Evolutionary conservation across 106 monocot species (phyloP).

Genomic region (Chionographis japonica): DNA sequence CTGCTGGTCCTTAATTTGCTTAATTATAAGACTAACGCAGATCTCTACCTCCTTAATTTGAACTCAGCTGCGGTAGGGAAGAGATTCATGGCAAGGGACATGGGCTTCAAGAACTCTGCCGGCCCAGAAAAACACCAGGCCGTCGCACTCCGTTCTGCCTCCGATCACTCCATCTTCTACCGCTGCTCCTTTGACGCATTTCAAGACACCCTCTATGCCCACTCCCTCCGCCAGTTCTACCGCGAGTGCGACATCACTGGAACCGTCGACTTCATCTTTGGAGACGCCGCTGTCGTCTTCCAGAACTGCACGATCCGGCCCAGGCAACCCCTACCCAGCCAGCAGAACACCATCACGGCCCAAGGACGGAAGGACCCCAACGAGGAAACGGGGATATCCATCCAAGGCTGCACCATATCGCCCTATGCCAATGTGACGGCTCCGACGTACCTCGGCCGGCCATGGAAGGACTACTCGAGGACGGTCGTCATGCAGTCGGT

Average conservation of each 20-base stretch:
- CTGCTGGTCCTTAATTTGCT: too few relatives aligned
- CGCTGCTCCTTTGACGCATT: constrained; percentile 28
- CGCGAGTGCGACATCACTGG: constrained; percentile 23
- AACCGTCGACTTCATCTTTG: constrained; percentile 31
- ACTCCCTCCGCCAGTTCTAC: constrained; percentile 33
- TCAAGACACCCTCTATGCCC: constrained; percentile 33
- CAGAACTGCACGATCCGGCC: constrained; percentile 26
- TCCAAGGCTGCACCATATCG: constrained; percentile 18
- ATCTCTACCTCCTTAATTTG: too few relatives aligned
- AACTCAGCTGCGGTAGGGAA: constrained; percentile 9
- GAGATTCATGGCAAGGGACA: constrained; percentile 24
- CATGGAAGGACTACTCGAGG: constrained; percentile 27
- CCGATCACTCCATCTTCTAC: constrained; percentile 28
- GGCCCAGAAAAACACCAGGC: constrained; percentile 30
- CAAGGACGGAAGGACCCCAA: constrained; percentile 29
- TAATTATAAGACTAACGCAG: too few relatives aligned
- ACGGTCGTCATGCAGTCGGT: constrained; percentile 28
- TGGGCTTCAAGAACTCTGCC: constrained; percentile 26
- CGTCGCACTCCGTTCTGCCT: constrained; percentile 22
- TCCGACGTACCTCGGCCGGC: constrained; percentile 26
- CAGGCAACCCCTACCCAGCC: constrained; percentile 21
- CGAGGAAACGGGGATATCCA: constrained; percentile 24
- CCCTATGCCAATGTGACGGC: constrained; percentile 6
- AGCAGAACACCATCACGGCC: constrained; percentile 35
- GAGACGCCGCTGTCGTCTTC: constrained; percentile 21